Evolutionary conservation across 2,329 filamentous ascomycete species (phyloP), one percentile per base, ranked within the genome.

Genomic region (Cadophora sp.): DNA sequence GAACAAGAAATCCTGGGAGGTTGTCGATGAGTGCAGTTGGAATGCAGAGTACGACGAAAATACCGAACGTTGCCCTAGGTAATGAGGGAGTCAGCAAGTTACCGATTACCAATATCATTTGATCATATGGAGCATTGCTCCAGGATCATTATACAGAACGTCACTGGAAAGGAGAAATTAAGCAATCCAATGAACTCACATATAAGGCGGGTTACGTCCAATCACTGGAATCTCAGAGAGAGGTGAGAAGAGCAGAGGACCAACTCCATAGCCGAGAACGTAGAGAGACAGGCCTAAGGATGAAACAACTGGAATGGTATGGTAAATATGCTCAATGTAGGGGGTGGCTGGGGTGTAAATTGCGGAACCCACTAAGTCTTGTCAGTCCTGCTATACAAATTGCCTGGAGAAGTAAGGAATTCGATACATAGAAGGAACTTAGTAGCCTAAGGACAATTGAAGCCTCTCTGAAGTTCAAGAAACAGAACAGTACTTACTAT

Each of bases 221-320:
- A 92, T 84, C 58, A 82, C 75, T 0, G 89, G 88, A 29, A 92
- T 85, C 79, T 92, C 90, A 58, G 83, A 85, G 50, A 92, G 77
- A 0, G 90, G 90, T 0, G 87, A 87, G 78, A 87, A 91, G 46
- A 92, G 68, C 48, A 92, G 77, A 1, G 89, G 89, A 0, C 89
- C 89, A 29, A 88, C 77, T 19, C 89, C 88, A 69, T 87, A 87
- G 1, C 85, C 88, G 0, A 89, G 78, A 1, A 90, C 87, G 73
- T 89, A 90, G 68, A 90, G 81, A 0, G 86, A 82, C 6, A 90
- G 79, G 0, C 87, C 87, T 0, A 90, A 80, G 0, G 84, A 83
- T 1, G 86, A 85, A 12, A 82, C 80, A 9, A 84, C 79, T 29
- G 80, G 75, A 34, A 80, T 80, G 46, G 89, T 85, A 27, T 81